Evolutionary conservation across 352 stramenopile species (phyloP).

Genomic region (Globisporangium uncinulatum): DNA sequence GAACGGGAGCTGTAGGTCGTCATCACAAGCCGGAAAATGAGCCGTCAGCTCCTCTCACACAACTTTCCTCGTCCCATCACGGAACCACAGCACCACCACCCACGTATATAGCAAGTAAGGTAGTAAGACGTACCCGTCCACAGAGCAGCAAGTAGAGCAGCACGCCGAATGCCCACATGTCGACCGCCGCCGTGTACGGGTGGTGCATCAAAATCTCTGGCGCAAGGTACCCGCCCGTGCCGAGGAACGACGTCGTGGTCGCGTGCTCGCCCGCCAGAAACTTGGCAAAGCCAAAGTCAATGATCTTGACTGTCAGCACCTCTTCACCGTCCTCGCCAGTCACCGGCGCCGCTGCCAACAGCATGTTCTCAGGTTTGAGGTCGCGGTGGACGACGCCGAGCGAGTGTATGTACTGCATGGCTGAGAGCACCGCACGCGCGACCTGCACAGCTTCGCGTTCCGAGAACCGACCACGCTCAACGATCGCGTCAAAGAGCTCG

Average conservation of each 20-base stretch:
- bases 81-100: neutral
- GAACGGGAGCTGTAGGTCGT: slow-evolving; percentile 42
- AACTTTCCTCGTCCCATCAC: no score
- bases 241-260: slow-evolving; percentile 69
- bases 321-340: neutral
- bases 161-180: slow-evolving; percentile 97
- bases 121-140: slow-evolving; percentile 75
- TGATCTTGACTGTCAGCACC: slow-evolving; percentile 92
- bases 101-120: neutral
- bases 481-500: slow-evolving; percentile 79
- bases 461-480: slow-evolving; percentile 51
- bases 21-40: no score
- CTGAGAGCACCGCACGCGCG: slow-evolving; percentile 49
- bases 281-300: slow-evolving; percentile 98
- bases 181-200: slow-evolving; percentile 93
- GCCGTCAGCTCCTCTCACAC: no score
- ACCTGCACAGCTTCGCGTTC: slow-evolving; percentile 54
- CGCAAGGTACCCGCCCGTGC: slow-evolving; percentile 92
- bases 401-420: slow-evolving; percentile 70
- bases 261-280: slow-evolving; percentile 51
- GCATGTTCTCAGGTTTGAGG: slow-evolving; percentile 75
- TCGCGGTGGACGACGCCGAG: slow-evolving; percentile 65
- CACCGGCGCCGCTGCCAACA: slow-evolving; percentile 26
- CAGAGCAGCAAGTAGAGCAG: slow-evolving; percentile 96
- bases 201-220: slow-evolving; percentile 96